Percentiles rank a stretch among this genome's conserved stretches.
These are phyloP conservation scores for Panicum virgatum DNA, from an alignment of 202 grass and related monocot species.

Conservation along the genomic window DNA sequence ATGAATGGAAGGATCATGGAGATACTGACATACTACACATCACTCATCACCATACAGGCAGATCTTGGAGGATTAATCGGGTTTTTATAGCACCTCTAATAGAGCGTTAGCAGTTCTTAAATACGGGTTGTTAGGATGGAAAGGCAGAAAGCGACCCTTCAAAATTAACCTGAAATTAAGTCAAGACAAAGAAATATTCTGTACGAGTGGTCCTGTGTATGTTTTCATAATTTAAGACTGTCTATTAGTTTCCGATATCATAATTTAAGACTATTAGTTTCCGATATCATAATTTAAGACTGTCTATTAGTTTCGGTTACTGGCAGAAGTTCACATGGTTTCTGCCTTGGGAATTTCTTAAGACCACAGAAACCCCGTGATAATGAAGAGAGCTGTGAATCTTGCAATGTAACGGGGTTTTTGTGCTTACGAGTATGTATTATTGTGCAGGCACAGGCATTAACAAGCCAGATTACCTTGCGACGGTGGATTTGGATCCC, in stretches of 20 bases:
- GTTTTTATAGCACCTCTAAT: not conserved
- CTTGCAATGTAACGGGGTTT: not conserved
- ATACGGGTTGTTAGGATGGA: not conserved
- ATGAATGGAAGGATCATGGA: not conserved
- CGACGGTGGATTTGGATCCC: constrained; percentile 77
- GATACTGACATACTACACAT: not conserved
- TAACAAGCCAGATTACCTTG: constrained; percentile 84
- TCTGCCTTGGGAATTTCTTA: not conserved
- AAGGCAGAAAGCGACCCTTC: constrained; percentile 14
- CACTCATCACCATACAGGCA: not conserved
- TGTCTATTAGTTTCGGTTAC: not conserved
- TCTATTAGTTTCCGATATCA: not conserved
- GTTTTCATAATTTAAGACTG: not conserved
- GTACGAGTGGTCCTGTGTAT: not conserved
- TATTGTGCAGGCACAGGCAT: constrained; percentile 76
- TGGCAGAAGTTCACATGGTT: constrained; percentile 32
- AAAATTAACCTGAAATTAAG: not conserved
- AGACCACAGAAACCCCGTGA: constrained; percentile 7
- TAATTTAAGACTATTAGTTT: constrained; percentile 1
- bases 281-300: too few relatives aligned
- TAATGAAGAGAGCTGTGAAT: not conserved
- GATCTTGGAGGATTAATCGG: constrained; percentile 21
- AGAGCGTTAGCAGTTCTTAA: not conserved
- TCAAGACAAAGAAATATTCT: not conserved
- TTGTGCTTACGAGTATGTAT: constrained; percentile 9